Base-by-base conservation (phyloP, 129 eudicot genomes). In the Scalesia atractyloides region DNA sequence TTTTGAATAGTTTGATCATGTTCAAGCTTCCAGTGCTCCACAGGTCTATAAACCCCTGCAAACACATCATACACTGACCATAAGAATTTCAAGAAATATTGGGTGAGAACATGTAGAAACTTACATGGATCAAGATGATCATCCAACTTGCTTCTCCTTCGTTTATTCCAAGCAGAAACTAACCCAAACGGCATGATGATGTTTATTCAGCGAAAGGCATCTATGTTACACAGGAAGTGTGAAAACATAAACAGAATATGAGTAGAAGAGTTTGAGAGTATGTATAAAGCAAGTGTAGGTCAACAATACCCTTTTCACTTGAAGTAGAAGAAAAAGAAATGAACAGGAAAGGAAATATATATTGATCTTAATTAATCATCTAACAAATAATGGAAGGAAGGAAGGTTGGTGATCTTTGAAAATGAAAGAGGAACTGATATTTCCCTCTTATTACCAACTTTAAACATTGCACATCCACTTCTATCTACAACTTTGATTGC, bases 131-230 rank as follows among this genome's bases (percentile, higher is more conserved):
- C 89, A 57, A 43, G 76, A 65, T 79, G 97, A 83, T 95, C 95
- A 57, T 88, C 91, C 0, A 91, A 88, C 75, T 85, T 90, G 89
- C 88, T 95, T 75, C 99, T 86, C 64, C 99, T 71, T 37, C 96
- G 89, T 74, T 95, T 94, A 84, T 90, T 90, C 99, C 99, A 95
- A 26, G 96, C 96, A 1, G 96, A 88, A 48, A 91, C 99, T 71
- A 95, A 73, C 69, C 97, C 92, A 65, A 95, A 85, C 62, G 97
- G 96, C 99, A 95, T 95, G 79, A 39, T 84, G 79, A 37, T 81
- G 47, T 22, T 79, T 47, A 67, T 74, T 68, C 80, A 47, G 67
- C 39, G 70, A 71, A 70, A 76, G 41, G 70, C 73, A 26, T 65
- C 54, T 9, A 51, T 13, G 58, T 41, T 15, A 34, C 50, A 71